Evolutionary conservation across 495 filamentous ascomycete genomes (phyloP).

Genomic region (Tetracladium setigerum): DNA sequence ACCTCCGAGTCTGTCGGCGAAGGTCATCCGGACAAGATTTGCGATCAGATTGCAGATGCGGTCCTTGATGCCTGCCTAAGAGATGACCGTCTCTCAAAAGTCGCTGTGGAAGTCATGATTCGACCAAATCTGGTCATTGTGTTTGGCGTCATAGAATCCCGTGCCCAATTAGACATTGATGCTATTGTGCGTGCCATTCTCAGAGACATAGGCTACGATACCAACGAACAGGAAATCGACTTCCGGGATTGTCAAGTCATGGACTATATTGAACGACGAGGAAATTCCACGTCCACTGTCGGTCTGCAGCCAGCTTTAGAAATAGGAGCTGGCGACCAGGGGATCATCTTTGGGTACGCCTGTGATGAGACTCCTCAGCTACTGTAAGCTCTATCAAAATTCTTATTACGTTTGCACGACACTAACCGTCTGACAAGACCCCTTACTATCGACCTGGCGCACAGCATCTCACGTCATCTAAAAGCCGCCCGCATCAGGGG

Average conservation of each 20-base stretch:
- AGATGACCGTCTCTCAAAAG: constrained; percentile 94
- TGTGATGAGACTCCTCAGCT: constrained; percentile 98
- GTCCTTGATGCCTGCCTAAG: constrained; percentile 94
- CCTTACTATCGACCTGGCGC: constrained; percentile 83
- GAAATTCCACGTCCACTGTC: constrained; percentile 96
- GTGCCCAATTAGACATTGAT: constrained; percentile 92
- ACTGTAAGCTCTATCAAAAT: too few species aligned
- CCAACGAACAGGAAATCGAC: constrained; percentile 95
- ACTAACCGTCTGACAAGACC: too few species aligned
- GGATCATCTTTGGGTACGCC: constrained; percentile 99
- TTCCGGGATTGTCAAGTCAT: constrained; percentile 99
- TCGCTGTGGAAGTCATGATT: constrained; percentile 97
- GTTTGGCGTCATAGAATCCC: constrained; percentile 98
- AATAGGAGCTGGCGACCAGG: constrained; percentile 98
- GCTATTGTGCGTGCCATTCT: constrained; percentile 90
- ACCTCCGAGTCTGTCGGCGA: constrained; percentile 95
- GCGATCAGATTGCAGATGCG: constrained; percentile 97
- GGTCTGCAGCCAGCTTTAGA: constrained; percentile 95
- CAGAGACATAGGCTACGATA: constrained; percentile 98
- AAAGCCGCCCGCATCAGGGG: constrained; percentile 78
- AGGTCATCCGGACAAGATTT: constrained; percentile 97
- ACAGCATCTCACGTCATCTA: constrained; percentile 94
- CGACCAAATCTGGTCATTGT: constrained; percentile 99
- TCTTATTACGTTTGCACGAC: too few species aligned
- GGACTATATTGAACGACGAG: constrained; percentile 98